Base-by-base conservation (phyloP, 306 rosid genomes). In the Cucurbita ficifolia region DNA sequence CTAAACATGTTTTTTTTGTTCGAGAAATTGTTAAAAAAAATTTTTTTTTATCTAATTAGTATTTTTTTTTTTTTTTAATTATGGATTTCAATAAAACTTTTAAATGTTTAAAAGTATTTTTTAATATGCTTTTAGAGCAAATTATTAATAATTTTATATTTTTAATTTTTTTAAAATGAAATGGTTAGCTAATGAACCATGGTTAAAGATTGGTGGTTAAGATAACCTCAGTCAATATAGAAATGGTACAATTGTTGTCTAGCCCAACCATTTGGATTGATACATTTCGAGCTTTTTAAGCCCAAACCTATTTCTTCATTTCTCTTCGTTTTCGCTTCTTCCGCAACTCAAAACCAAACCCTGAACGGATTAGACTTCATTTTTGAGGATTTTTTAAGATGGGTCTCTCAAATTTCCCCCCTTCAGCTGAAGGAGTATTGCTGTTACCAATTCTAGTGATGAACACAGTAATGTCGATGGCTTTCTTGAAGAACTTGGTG, bases 341-440 rank as follows among this genome's bases (percentile, higher is more conserved):
- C 53, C 22, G 38, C 54, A 43, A 21, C 10, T 63, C 49, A 13
- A 39, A 40, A 1, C 51, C 40, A 67, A 64, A 65, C 52, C 52
- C n/a, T 42, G n/a, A 43, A 42, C 51, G 1, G 24, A 39, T n/a
- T 42, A 36, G 29, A 39, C 14, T 63, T n/a, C 19, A 8, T 5
- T 40, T n/a, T 64, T 18, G 36, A 19, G 18, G 71, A 5, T 18
- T 64, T n/a, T 42, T 42, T 16, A 77, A 68, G 48, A 91, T 92
- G 98, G 98, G 96, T 46, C 91, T 88, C 7, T 85, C 92, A 38
- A 89, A 81, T 38, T 90, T 87, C 19, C 85, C 86, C 0, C 74
- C 78, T 70, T 75, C 92, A 40, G 76, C 91, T 3, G 89, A 67
- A 67, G 72, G 72, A 21, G 72, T 67, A 33, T 67, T 67, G 39